Base-by-base conservation (phyloP, 1,139 yeast species). In the Yamadazyma taylorii region DNA sequence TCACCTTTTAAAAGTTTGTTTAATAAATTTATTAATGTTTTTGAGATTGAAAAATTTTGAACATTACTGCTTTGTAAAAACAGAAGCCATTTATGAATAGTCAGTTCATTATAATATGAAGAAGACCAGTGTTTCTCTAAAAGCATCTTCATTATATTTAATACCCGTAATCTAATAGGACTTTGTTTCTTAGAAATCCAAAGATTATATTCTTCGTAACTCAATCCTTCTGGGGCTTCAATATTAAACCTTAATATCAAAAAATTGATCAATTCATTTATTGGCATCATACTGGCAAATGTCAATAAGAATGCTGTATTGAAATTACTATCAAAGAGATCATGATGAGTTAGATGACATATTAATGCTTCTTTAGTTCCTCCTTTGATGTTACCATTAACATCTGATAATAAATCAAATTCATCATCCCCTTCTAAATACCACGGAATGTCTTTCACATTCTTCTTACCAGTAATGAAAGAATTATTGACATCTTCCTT, bases 151-250 rank as follows among this genome's bases (percentile, higher is more conserved):
- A 89, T 77, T 24, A 85, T 73, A 46, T 83, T 80, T 45, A 85
- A 72, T 3, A 87, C 89, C 39, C 89, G 69, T 21, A 77, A 55
- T 39, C 92, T 75, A 24, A 86, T 81, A 0, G 90, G 85, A 56
- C 50, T 63, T 59, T 63, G 83, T 52, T 87, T 89, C 52, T 78
- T 78, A 29, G 81, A 79, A 8, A 82, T 75, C 97, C 98, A 92
- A 4, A 73, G 62, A 31, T 80, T 78, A 55, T 86, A 87, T 53
- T 89, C 96, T 43, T 85, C 95, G 48, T 79, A 84, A 38, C 86
- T 79, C 43, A 92, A 65, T 0, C 95, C 96, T 51, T 85, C 96
- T 0, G 97, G 97, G 4, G 97, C 95, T 44, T 78, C 81, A 24
- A 81, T 66, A 42, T 82, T 74, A 60, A 83, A 92, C 36, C 96